A percentile compares a stretch with the other conserved stretches of the same genome.
Conservation (phyloP, 129 eudicot species). For the Dittrichia graveolens region DNA sequence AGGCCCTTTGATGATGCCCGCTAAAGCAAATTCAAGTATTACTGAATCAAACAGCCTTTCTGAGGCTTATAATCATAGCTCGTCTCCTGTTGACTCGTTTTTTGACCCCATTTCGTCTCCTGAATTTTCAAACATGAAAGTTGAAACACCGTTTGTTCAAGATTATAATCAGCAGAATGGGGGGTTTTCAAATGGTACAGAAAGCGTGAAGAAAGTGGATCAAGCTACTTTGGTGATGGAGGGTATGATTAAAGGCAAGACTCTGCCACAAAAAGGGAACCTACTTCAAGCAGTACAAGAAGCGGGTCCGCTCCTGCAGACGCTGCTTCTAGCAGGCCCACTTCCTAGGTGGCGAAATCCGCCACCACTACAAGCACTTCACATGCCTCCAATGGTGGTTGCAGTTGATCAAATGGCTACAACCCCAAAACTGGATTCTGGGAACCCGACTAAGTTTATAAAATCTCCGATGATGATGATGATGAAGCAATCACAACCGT, state of each 20-base stretch:
- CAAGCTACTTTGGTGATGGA: slow-evolving; percentile 52
- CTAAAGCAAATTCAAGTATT: slow-evolving; percentile 58
- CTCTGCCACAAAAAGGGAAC: slow-evolving; percentile 57
- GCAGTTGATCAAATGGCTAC: slow-evolving; percentile 18
- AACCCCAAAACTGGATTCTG: slow-evolving; percentile 10
- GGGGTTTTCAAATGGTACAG: not conserved
- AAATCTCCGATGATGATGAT: slow-evolving; percentile 12
- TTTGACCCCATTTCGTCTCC: slow-evolving; percentile 42
- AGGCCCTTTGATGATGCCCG: slow-evolving; percentile 43
- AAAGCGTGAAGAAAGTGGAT: slow-evolving; percentile 38
- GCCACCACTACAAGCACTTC: slow-evolving; percentile 51
- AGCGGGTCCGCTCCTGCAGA: slow-evolving; percentile 65
- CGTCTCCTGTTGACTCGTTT: slow-evolving; percentile 42
- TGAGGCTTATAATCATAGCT: slow-evolving; percentile 38
- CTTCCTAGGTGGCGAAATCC: slow-evolving; percentile 87
- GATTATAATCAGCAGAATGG: slow-evolving; percentile 27
- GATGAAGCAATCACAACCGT: slow-evolving; percentile 38
- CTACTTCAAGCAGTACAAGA: slow-evolving; percentile 51
- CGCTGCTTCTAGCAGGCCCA: slow-evolving; percentile 60
- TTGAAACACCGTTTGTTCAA: slow-evolving; percentile 34
- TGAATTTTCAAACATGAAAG: slow-evolving; percentile 41
- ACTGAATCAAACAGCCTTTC: slow-evolving; percentile 59
- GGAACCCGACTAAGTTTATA: not conserved
- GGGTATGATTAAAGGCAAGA: slow-evolving; percentile 55
- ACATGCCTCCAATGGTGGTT: slow-evolving; percentile 48